A percentile compares a stretch with the other conserved stretches of the same genome.
Evolutionary conservation across 192 early-diverging fungal genomes (phyloP).

Genomic region (Entomortierella lignicola): DNA sequence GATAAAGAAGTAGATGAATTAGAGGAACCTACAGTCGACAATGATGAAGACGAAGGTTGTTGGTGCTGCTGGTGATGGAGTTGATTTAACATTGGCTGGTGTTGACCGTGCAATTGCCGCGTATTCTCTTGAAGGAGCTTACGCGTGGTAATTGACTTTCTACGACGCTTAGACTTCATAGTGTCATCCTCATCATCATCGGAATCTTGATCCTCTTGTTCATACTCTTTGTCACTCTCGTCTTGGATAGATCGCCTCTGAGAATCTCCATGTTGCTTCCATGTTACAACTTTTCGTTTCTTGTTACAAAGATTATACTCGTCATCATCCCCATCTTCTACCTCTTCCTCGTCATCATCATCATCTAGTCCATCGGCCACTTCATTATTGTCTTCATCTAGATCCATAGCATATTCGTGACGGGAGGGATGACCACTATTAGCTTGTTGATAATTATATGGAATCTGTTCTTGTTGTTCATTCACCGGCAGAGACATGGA

Average conservation of each 20-base stretch:
- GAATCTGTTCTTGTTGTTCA: background rate
- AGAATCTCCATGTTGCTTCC: background rate
- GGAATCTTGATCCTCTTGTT: background rate
- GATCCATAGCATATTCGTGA: too few species aligned
- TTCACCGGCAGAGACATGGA: too few species aligned
- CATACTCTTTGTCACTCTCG: background rate
- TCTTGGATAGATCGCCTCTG: too few species aligned
- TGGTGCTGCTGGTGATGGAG: constrained; percentile 8
- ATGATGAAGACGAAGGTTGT: background rate
- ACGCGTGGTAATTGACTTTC: background rate
- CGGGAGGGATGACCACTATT: background rate
- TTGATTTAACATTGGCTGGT: background rate
- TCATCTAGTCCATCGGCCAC: background rate
- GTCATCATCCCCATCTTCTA: constrained; percentile 3
- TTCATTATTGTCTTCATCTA: constrained; percentile 2
- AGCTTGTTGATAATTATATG: background rate
- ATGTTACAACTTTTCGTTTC: background rate
- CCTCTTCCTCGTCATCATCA: background rate
- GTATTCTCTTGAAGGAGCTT: background rate
- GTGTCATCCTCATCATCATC: background rate
- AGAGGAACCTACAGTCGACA: background rate
- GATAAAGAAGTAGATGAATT: constrained; percentile 9
- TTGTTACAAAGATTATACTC: background rate
- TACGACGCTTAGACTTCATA: background rate
- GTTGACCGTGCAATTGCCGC: too few species aligned